phyloP scores from a whole-genome alignment of 2,329 filamentous ascomycete genomes.

The Setomelanomma holmii region DNA sequence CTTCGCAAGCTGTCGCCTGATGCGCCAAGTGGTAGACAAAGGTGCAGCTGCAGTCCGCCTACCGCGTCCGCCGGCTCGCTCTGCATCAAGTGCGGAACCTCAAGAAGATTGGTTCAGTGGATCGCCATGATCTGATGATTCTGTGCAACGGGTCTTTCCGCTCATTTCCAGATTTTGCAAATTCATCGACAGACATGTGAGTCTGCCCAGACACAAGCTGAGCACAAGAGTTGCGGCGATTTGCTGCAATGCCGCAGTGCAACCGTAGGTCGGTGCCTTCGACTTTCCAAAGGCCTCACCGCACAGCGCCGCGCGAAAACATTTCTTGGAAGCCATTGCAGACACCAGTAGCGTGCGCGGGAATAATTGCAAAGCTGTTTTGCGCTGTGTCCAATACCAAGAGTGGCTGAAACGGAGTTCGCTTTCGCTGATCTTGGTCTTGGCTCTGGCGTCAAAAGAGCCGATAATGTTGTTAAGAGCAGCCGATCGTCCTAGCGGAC shows the following conservation, averaged over 20 bases:
- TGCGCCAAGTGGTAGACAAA: conserved; percentile 23
- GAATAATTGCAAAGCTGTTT: conserved; percentile 14
- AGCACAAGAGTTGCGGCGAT: conserved; percentile 6
- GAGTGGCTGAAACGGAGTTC: conserved; percentile 37
- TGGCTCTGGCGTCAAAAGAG: conserved; percentile 19
- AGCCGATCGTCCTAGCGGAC: conserved; percentile 8
- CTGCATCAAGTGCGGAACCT: conserved; percentile 7
- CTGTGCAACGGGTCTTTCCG: conserved; percentile 12
- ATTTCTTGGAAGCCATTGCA: background rate
- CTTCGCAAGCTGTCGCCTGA: background rate
- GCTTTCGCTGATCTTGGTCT: conserved; percentile 27
- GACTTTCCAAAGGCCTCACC: background rate
- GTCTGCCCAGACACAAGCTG: conserved; percentile 5
- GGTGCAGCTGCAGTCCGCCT: conserved; percentile 21
- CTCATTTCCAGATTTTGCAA: conserved; percentile 3
- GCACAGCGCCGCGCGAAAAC: conserved; percentile 8
- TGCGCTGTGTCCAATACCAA: conserved; percentile 16
- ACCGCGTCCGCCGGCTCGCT: conserved; percentile 25
- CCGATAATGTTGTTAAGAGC: conserved; percentile 7
- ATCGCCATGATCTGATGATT: conserved; percentile 3
- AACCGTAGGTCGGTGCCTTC: background rate
- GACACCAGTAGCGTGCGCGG: conserved; percentile 12
- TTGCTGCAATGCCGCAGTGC: conserved; percentile 8
- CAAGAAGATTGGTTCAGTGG: conserved; percentile 8
- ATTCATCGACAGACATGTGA: conserved; percentile 5